Evolutionary conservation across 208 protist species (phyloP), one percentile per base, ranked within the genome.

Genomic region (Crithidia mellificae): DNA sequence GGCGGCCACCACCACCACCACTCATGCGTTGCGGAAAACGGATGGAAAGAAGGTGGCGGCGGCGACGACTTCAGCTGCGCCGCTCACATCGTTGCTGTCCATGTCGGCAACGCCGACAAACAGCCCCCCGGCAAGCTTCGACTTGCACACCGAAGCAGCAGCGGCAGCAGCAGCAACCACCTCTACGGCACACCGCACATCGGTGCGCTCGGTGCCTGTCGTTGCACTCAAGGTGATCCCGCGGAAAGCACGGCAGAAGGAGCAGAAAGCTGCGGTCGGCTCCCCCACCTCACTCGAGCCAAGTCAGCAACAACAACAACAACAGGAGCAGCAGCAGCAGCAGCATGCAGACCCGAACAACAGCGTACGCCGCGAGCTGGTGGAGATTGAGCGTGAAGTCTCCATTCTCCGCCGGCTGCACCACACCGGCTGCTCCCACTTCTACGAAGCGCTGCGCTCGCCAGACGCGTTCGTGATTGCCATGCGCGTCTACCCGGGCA

Each of bases 381-480:
- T 86, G 6, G 84, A 90, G 61, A 80, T 94, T 43, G 86, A 88
- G 70, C 81, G 85, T 2, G 85, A 94, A 68, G 84, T 94, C 27
- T 81, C 79, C 15, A 81, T 92, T 41, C 54, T 94, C 54, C 78
- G 84, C 14, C 66, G 74, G 14, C 72, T 94, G 39, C 75, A 74
- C 51, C 88, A 94, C 71, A 82, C 75, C 1, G 85, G 85, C 41
- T 94, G 88, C 61, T 80, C 86, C 19, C 71, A 77, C 36, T 89
- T 88, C 63, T 81, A 85, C 63, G 88, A 90, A 61, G 84, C 86
- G 2, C 68, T 94, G 24, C 81, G 80, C 55, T 90, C 88, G 19
- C 86, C 86, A 2, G 82, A 91, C 41, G 78, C 88, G 19, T 91
- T 89, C 73, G 82, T 81, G 22, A 94, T 94, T 73, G 83, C 85